Conservation (phyloP, 345 rosid genomes). For the Populus nigra region DNA sequence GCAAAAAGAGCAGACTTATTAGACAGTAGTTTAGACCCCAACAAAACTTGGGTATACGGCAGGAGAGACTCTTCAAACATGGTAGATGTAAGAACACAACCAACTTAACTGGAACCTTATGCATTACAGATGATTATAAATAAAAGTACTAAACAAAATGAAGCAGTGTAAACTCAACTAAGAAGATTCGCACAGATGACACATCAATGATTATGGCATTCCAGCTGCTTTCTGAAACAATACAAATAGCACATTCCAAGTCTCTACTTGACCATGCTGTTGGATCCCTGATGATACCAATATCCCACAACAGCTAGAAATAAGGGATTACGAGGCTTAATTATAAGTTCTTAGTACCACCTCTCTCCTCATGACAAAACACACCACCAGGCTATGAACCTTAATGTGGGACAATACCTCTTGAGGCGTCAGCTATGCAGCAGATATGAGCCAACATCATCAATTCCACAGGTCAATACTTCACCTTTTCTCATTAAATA, state of each 20-base stretch:
- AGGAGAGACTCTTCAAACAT: neutral
- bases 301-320: too few species aligned
- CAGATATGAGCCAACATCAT: too few species aligned
- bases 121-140: neutral
- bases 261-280: neutral
- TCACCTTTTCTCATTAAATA: neutral
- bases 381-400: too few species aligned
- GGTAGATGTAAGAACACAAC: neutral
- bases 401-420: too few species aligned
- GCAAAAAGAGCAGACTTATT: conserved; percentile 8
- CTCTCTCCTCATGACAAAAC: too few species aligned
- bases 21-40: conserved; percentile 7
- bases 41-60: neutral
- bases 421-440: too few species aligned
- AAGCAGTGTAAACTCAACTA: neutral
- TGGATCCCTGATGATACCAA: too few species aligned
- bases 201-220: neutral
- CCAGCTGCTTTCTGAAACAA: neutral
- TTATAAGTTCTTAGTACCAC: too few species aligned
- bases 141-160: too few species aligned
- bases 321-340: too few species aligned
- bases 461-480: neutral
- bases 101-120: neutral
- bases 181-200: neutral
- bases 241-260: neutral